Base-by-base conservation (phyloP, 768 basidiomycete genomes). In the Leccinum disarticulatum region DNA sequence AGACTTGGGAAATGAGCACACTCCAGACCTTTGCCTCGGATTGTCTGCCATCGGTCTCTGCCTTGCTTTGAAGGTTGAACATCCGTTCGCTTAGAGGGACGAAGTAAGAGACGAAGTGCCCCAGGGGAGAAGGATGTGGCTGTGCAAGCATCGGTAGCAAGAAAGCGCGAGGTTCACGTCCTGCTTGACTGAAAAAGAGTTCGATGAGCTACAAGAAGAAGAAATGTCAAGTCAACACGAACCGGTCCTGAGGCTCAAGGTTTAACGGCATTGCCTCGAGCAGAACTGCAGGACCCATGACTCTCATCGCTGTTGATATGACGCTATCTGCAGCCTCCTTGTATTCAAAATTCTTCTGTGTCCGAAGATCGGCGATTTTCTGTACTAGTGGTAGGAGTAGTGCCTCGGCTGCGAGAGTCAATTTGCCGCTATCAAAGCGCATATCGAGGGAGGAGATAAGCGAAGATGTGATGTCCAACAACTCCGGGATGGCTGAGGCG, bases 1-100 rank as follows among this genome's bases (percentile, higher is more conserved):
- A 99, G 19, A 96, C 85, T 73, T 99, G 97, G 10, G 88, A 87
- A 25, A 98, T 87, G 49, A 98, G 82, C 11, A 96, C 94, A 63
- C 86, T 90, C 93, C 94, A 99, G 38, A 98, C 87, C 74, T 98
- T 99, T 14, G 90, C 91, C 73, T 98, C 95, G 0, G 90, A 87
- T 54, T 81, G 82, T 38, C 87, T 84, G 13, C 83, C 85, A 56
- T 87, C 88, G 7, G 80, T 77, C 63, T 91, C 91, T 0, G 93
- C 90, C 15, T 82, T 87, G 60, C 90, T 86, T 69, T 95, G 91
- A 38, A 92, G 76, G 68, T 93, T 84, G 69, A 98, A 99, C 82
- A 98, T 88, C 17, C 87, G 81, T 73, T 98, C 95, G 52, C 95
- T 97, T 52, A 98, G 76, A 17, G 96, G 96, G 8, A 98, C 90